These are phyloP conservation scores for Aspergillus floridensis DNA, from an alignment of 2,329 filamentous ascomycete genomes.

Conservation along the genomic window DNA sequence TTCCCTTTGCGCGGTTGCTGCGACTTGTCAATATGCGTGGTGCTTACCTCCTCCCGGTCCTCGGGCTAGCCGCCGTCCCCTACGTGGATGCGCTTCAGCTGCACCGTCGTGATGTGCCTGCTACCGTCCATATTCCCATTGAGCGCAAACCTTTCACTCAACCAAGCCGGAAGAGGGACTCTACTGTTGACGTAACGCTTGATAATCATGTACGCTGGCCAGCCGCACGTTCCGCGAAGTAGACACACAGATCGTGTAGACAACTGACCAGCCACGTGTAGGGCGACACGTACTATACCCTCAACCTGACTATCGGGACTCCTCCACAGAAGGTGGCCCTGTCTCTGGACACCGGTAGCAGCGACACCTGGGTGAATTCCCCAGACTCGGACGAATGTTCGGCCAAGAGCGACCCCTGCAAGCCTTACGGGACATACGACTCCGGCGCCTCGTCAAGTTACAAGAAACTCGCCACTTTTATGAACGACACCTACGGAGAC, in stretches of 20 bases:
- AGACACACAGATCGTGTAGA: too few species aligned
- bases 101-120: conserved; percentile 14
- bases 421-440: conserved; percentile 63
- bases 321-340: conserved; percentile 52
- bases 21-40: background rate
- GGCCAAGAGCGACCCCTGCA: conserved; percentile 48
- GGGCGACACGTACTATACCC: conserved; percentile 6
- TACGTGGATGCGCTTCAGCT: conserved; percentile 6
- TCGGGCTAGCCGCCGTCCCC: background rate
- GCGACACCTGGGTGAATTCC: conserved; percentile 65
- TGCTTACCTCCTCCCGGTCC: background rate
- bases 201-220: background rate
- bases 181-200: conserved; percentile 6
- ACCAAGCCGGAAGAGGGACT: conserved; percentile 4
- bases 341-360: conserved; percentile 59
- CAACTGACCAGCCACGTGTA: background rate
- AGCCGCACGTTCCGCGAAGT: too few species aligned
- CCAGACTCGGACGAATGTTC: conserved; percentile 60
- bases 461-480: conserved; percentile 64
- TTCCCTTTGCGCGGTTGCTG: background rate
- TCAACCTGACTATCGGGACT: conserved; percentile 54
- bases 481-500: conserved; percentile 82
- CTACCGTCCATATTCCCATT: conserved; percentile 10
- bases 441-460: conserved; percentile 72
- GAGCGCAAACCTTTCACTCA: conserved; percentile 5